phyloP scores from a whole-genome alignment of 805 yeast genomes.

The Saccharomycopsis sp. region DNA sequence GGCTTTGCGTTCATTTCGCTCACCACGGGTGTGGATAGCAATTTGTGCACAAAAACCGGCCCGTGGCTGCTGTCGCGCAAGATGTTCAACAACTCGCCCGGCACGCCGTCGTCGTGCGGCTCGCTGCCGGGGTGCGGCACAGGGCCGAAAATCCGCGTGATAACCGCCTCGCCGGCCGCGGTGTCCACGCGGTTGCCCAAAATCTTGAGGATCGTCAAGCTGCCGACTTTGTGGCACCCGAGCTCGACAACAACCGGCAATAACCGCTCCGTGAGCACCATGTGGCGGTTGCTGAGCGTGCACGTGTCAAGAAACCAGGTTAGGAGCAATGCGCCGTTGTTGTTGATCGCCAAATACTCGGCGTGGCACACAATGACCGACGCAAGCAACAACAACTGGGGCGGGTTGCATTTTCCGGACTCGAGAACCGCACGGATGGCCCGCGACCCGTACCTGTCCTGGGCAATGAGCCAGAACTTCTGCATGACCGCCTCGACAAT shows the following conservation, averaged over 20 bases:
- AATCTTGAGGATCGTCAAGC: slow-evolving; percentile 73
- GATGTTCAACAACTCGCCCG: slow-evolving; percentile 45
- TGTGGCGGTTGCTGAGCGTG: slow-evolving; percentile 55
- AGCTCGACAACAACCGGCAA: slow-evolving; percentile 54
- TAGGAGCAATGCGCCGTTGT: slow-evolving; percentile 81
- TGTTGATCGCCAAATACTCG: slow-evolving; percentile 70
- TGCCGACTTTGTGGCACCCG: slow-evolving; percentile 78
- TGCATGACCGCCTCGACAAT: slow-evolving; percentile 77
- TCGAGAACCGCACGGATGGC: slow-evolving; percentile 92
- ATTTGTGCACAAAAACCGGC: slow-evolving; percentile 70
- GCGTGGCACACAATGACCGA: slow-evolving; percentile 73
- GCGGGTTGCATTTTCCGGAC: slow-evolving; percentile 57
- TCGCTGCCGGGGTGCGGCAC: slow-evolving; percentile 26
- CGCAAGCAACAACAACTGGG: slow-evolving; percentile 66
- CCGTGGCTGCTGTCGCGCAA: slow-evolving; percentile 65
- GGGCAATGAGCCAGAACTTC: slow-evolving; percentile 72
- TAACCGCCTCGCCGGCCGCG: slow-evolving; percentile 51
- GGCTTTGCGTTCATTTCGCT: slow-evolving; percentile 50
- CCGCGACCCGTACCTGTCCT: slow-evolving; percentile 90
- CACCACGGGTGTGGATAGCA: slow-evolving; percentile 62
- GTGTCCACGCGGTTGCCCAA: slow-evolving; percentile 62
- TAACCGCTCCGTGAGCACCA: slow-evolving; percentile 55
- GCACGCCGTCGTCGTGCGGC: slow-evolving; percentile 21
- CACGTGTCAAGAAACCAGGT: slow-evolving; percentile 95
- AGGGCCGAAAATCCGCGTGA: slow-evolving; percentile 60